phyloP scores from a whole-genome alignment of 2,329 filamentous ascomycete species.

The Taxawa tesnikishii region DNA sequence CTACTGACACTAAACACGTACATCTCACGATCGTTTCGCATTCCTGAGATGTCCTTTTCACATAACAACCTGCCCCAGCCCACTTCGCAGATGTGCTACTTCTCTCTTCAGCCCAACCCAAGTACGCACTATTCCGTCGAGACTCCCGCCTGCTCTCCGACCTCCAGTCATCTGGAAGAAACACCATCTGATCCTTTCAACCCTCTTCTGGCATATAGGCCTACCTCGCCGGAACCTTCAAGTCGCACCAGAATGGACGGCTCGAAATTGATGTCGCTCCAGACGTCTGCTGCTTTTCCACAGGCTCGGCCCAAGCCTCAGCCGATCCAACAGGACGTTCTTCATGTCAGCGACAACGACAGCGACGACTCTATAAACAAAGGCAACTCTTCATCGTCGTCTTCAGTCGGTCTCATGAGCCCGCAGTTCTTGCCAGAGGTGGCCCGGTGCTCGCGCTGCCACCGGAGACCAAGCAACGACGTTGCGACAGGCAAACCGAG shows the following conservation, averaged over 20 bases:
- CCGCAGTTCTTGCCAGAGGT: slow-evolving; percentile 2
- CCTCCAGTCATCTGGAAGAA: not conserved
- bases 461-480: slow-evolving; percentile 20
- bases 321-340: slow-evolving; percentile 21
- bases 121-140: not conserved
- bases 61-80: too few species aligned
- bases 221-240: slow-evolving; percentile 5
- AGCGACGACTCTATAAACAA: slow-evolving; percentile 15
- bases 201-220: slow-evolving; percentile 13
- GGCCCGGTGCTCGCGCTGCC: slow-evolving; percentile 23
- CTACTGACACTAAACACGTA: too few species aligned
- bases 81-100: not conserved
- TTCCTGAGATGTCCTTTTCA: not conserved
- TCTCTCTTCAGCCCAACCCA: not conserved
- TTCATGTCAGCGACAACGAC: slow-evolving; percentile 18
- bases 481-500: slow-evolving; percentile 19
- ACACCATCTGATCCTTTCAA: slow-evolving; percentile 8
- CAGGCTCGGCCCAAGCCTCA: slow-evolving; percentile 16
- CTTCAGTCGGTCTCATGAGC: not conserved
- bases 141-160: not conserved
- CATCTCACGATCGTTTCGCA: not conserved
- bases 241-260: slow-evolving; percentile 10
- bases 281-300: slow-evolving; percentile 18
- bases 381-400: slow-evolving; percentile 1
- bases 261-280: slow-evolving; percentile 17